Base-by-base conservation (phyloP, 2,329 filamentous ascomycete genomes). In the Aspergillus brunneoviolaceus region DNA sequence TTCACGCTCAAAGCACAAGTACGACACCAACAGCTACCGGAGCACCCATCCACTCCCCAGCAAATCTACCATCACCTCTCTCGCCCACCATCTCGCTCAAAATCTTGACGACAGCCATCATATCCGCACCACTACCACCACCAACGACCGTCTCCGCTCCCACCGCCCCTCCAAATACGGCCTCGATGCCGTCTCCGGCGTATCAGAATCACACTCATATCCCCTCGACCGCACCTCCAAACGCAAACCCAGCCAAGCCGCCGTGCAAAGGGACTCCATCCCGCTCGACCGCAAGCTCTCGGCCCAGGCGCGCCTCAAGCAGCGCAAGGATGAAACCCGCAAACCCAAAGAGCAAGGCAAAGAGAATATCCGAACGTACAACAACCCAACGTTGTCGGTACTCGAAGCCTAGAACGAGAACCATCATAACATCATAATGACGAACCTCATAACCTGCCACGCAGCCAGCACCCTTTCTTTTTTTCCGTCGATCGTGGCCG, bases 251-350 rank as follows among this genome's bases (percentile, higher is more conserved):
- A 69, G 64, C 2, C 54, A 71, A 3, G 55, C 63, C 19, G 64
- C 66, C 57, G 16, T 68, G 9, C 65, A 66, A 25, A 64, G 67
- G 11, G 70, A 72, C 25, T 57, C 61, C 4, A 60, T 76, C 11
- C 64, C 73, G 5, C 59, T 73, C 2, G 76, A 78, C 31, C 70
- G 75, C 23, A 55, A 69, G 55, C 66, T 74, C 3, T 72, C 72
- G 10, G 75, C 76, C 4, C 68, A 73, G 58, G 72, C 70, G n/a
- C 68, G 75, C 42, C 66, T 77, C 12, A 72, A 70, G 50, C 53
- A 55, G 31, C 70, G 69, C 48, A 73, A 70, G 60, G 64, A 67
- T 49, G 64, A 70, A 29, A 65, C 55, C 31, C 66, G 66, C 21
- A 71, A 67, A 62, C 55, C 53, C 33, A 67, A 63, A 60, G 65